Base-by-base conservation (phyloP, 371 early-diverging fungal genomes). In the Saksenaea oblongispora region DNA sequence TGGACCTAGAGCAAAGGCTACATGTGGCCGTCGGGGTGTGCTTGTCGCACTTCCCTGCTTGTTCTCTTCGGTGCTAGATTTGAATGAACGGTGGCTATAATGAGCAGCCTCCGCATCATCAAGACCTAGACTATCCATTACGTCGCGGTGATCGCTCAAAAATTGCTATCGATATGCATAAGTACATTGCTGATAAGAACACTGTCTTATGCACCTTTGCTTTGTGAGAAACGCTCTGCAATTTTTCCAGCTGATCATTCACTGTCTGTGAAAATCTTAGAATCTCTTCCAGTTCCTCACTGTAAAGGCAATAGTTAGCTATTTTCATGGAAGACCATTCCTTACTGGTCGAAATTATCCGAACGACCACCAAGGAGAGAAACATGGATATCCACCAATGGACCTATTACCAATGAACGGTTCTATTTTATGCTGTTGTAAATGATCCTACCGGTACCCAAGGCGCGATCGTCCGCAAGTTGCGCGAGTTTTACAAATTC, bases 361-460 rank as follows among this genome's bases (percentile, higher is more conserved):
- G 44, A 17, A 44, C 65, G 10, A 34, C 51, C 57, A 1, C 66
- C 72, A 35, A 79, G 55, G 35, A 80, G 53, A 0, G 73, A 76
- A 3, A 80, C 75, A 47, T 73, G 73, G 4, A 80, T 37, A 64
- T 80, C 77, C 5, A 80, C 36, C 14, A 80, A 53, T 5, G 65
- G 70, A 0, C 73, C 72, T 53, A 54, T 54, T 9, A 56, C 24
- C 35, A 31, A 4, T 44, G 8, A 44, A 17, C 18, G n/a, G 14
- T 17, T 17, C 7, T 8, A 1, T n/a, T 8, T n/a, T 10, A 17
- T n/a, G 7, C 0, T n/a, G 14, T 8, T 36, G 13, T 44, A 18
- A 14, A 44, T 2, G 7, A 11, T 15, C n/a, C 8, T 62, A 65
- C 70, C 65, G 51, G 58, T 62, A 36, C 44, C 39, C 44, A 61